Conservation (phyloP, 805 yeast species). For the Candida ipomoeae region DNA sequence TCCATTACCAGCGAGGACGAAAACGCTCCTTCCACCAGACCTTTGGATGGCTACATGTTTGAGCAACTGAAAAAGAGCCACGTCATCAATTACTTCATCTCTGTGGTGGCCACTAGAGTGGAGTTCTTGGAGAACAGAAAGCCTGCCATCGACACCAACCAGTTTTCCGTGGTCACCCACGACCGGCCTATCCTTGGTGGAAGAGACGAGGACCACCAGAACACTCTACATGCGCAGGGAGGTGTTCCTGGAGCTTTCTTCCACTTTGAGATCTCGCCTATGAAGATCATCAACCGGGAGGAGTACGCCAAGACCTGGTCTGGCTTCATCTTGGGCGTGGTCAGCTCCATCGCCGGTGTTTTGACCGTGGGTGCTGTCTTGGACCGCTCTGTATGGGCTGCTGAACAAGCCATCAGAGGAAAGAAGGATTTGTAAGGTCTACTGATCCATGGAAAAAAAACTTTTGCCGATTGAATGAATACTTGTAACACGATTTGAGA, state of each 20-base stretch:
- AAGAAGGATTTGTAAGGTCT: constrained; percentile 49
- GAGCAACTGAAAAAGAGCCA: constrained; percentile 49
- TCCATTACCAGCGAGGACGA: constrained; percentile 20
- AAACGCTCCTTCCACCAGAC: constrained; percentile 48
- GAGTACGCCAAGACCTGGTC: constrained; percentile 72
- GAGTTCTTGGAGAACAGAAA: constrained; percentile 55
- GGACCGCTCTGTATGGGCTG: constrained; percentile 86
- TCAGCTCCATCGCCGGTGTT: constrained; percentile 91
- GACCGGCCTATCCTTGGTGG: constrained; percentile 86
- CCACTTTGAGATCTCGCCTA: constrained; percentile 86
- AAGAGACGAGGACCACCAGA: constrained; percentile 84
- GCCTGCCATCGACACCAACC: constrained; percentile 69
- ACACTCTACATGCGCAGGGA: constrained; percentile 75
- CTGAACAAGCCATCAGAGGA: constrained; percentile 68
- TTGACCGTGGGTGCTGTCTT: constrained; percentile 86
- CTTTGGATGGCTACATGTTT: constrained; percentile 55
- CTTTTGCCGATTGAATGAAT: not conserved
- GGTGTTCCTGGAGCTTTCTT: constrained; percentile 90
- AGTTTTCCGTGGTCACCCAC: constrained; percentile 84
- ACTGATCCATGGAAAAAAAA: too few relatives aligned
- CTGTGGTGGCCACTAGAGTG: constrained; percentile 86
- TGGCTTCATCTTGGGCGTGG: constrained; percentile 73
- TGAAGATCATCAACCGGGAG: constrained; percentile 85
- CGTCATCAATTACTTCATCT: constrained; percentile 72
- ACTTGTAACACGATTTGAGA: not conserved